Evolutionary conservation across 805 yeast genomes (phyloP).

Genomic region (Pichia pseudocactophila): DNA sequence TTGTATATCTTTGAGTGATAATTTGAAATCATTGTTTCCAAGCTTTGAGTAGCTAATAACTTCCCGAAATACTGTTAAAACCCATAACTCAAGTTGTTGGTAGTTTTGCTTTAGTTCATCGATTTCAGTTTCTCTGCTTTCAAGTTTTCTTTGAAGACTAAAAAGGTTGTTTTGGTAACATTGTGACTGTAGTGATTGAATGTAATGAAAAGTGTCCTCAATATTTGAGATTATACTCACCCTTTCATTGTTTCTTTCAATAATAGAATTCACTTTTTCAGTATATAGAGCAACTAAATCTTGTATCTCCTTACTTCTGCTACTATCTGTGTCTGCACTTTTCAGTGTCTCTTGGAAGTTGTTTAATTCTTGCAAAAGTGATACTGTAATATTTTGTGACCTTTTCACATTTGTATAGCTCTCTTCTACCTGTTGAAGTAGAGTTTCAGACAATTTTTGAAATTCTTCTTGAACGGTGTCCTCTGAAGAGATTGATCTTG

Average conservation of each 20-base stretch:
- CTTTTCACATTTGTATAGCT: background rate
- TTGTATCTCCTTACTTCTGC: background rate
- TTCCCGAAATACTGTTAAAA: constrained; percentile 6
- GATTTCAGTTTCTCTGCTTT: background rate
- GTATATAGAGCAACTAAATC: background rate
- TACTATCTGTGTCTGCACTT: background rate
- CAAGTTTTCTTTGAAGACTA: background rate
- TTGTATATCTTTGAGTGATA: constrained; percentile 1
- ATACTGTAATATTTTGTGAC: background rate
- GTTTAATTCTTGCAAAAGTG: background rate
- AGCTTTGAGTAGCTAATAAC: constrained; percentile 4
- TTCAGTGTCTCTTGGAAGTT: background rate
- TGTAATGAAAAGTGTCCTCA: constrained; percentile 3
- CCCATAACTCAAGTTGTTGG: constrained; percentile 4
- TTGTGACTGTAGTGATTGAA: constrained; percentile 4
- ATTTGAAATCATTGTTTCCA: constrained; percentile 1
- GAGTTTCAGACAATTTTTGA: background rate
- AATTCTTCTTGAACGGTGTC: background rate
- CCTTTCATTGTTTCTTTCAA: background rate
- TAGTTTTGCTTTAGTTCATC: constrained; percentile 1
- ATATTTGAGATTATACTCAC: background rate
- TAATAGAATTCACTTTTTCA: background rate
- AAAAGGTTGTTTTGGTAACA: constrained; percentile 1
- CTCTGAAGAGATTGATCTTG: background rate
- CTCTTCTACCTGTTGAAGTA: background rate